Percentiles rank a stretch among this genome's conserved stretches.
Evolutionary conservation across 768 basidiomycete genomes (phyloP).

Genomic region (Agaricus sinodeliciosus): DNA sequence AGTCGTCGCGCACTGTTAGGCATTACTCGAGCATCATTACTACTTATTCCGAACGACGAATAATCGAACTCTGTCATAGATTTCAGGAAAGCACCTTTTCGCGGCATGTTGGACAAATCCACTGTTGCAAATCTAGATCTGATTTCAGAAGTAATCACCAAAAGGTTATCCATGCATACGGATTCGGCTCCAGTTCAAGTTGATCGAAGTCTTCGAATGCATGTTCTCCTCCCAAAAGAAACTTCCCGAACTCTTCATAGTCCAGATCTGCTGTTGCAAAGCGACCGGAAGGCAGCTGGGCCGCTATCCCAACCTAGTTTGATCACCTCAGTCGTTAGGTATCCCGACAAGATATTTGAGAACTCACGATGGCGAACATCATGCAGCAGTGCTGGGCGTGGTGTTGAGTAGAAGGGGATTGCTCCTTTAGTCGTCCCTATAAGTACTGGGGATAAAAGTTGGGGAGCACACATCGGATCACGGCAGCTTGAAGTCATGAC

Average conservation of each 20-base stretch:
- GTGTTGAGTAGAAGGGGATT: too few species aligned
- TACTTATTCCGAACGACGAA: constrained; percentile 33
- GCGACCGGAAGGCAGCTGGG: constrained; percentile 30
- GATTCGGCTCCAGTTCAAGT: constrained; percentile 26
- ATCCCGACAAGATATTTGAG: neutral
- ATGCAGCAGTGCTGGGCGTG: too few species aligned
- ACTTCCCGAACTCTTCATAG: constrained; percentile 28
- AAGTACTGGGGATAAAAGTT: too few species aligned
- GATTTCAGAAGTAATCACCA: constrained; percentile 15
- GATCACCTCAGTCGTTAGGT: neutral
- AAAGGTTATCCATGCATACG: constrained; percentile 15
- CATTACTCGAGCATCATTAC: constrained; percentile 29
- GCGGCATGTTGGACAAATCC: constrained; percentile 11
- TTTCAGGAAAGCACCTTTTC: constrained; percentile 33
- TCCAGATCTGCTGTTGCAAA: constrained; percentile 23
- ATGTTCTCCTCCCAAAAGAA: constrained; percentile 24
- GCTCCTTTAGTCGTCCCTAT: too few species aligned
- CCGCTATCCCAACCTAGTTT: constrained; percentile 30
- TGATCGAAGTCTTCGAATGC: constrained; percentile 24
- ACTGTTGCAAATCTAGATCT: constrained; percentile 21
- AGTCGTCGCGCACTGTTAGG: constrained; percentile 27
- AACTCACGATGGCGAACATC: constrained; percentile 15
- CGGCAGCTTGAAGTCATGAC: too few species aligned
- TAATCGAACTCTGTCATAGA: constrained; percentile 28
- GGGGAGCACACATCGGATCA: too few species aligned